Evolutionary conservation across 176 grass and related monocot species (phyloP).

Genomic region (Raddia distichophylla): DNA sequence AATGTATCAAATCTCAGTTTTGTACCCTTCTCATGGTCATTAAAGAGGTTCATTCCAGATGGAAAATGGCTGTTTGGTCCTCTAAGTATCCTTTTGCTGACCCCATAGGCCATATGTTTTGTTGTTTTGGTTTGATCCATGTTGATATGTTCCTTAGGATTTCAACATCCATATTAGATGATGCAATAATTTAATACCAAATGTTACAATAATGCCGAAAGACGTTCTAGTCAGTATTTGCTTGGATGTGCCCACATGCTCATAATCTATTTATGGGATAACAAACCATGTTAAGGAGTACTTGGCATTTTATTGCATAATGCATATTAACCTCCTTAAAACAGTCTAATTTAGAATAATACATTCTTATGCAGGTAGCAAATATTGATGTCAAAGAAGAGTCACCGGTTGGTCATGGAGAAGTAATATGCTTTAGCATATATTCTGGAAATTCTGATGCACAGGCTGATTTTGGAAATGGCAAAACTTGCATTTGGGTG

Average conservation of each 20-base stretch:
- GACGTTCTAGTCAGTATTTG: not conserved
- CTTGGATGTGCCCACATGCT: constrained; percentile 12
- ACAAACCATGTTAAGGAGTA: not conserved
- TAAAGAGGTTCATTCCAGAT: constrained; percentile 8
- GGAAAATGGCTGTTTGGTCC: constrained; percentile 32
- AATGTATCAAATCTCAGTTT: not conserved
- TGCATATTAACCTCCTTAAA: not conserved
- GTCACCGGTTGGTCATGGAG: constrained; percentile 81
- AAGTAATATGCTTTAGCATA: constrained; percentile 91
- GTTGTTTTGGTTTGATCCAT: not conserved
- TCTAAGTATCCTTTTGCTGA: not conserved
- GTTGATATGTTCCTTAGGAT: constrained; percentile 20
- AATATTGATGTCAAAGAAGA: constrained; percentile 74
- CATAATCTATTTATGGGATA: constrained; percentile 25
- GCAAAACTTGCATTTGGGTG: constrained; percentile 92
- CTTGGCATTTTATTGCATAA: not conserved
- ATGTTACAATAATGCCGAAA: constrained; percentile 32
- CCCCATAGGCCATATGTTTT: not conserved
- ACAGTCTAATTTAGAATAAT: constrained; percentile 18
- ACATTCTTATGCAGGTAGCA: constrained; percentile 61
- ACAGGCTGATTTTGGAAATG: constrained; percentile 81
- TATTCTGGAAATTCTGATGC: constrained; percentile 59
- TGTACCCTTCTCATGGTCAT: constrained; percentile 9
- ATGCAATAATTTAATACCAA: not conserved
- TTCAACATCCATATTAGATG: not conserved